phyloP scores from a whole-genome alignment of 1,284 basidiomycete species.

The Vanrija humicola region DNA sequence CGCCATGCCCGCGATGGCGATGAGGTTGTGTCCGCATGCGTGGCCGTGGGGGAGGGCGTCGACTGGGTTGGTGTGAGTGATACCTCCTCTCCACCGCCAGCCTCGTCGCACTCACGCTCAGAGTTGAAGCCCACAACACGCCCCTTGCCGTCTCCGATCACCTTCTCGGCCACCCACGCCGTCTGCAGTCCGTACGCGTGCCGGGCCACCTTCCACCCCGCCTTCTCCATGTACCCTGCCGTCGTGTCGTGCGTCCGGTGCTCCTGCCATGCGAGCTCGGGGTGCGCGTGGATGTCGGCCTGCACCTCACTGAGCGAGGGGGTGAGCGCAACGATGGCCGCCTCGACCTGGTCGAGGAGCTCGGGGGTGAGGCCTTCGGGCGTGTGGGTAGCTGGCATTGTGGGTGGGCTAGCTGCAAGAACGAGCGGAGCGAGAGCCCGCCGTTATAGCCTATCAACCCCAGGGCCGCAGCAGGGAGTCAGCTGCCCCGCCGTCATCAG shows the following conservation, averaged over 20 bases:
- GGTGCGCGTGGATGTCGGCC: slow-evolving; percentile 22
- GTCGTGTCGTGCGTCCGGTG: slow-evolving; percentile 57
- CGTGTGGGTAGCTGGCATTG: background rate
- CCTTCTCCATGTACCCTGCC: slow-evolving; percentile 56
- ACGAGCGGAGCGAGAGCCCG: too few relatives aligned
- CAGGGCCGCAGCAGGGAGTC: too few relatives aligned
- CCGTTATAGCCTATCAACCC: too few relatives aligned
- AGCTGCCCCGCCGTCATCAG: too few relatives aligned
- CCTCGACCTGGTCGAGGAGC: slow-evolving; percentile 2
- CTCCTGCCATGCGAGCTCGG: slow-evolving; percentile 29
- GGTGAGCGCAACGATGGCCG: background rate
- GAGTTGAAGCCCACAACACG: slow-evolving; percentile 28
- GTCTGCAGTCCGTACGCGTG: slow-evolving; percentile 56
- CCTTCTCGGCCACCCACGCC: slow-evolving; percentile 23
- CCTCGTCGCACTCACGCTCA: slow-evolving; percentile 9
- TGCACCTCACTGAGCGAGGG: slow-evolving; percentile 17
- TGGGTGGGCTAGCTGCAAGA: too few relatives aligned
- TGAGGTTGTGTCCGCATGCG: slow-evolving; percentile 59
- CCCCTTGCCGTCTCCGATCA: slow-evolving; percentile 20
- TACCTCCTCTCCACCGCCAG: too few relatives aligned
- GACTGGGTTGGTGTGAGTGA: slow-evolving; percentile 29
- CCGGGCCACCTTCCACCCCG: slow-evolving; percentile 57
- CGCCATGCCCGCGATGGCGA: slow-evolving; percentile 41
- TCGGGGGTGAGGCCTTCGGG: slow-evolving; percentile 1
- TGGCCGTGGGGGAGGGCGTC: slow-evolving; percentile 20